Conservation (phyloP, 208 protist species). For the Endotrypanum monterogeii region DNA sequence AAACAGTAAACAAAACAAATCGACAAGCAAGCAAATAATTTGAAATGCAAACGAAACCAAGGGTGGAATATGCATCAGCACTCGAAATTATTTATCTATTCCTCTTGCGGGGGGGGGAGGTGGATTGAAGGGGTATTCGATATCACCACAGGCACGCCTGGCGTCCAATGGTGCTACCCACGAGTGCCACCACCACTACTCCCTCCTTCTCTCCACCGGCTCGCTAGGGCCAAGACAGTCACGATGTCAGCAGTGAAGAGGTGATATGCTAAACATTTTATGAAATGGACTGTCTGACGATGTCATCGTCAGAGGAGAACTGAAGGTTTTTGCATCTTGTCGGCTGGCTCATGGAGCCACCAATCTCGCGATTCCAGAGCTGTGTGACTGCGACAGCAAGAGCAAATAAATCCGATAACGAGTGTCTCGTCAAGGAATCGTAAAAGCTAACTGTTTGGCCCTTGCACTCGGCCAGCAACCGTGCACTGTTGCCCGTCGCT, state of each 20-base stretch:
- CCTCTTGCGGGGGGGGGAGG: too few species aligned
- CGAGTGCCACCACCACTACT: not conserved
- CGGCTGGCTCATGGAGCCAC: slow-evolving; percentile 4
- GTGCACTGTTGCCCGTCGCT: not conserved
- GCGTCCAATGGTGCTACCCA: not conserved
- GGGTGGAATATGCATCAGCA: too few species aligned
- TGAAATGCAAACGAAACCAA: too few species aligned
- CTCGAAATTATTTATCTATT: too few species aligned
- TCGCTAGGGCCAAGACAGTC: not conserved
- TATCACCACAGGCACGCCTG: not conserved
- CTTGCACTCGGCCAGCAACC: slow-evolving; percentile 43
- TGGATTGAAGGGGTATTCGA: not conserved
- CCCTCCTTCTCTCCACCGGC: not conserved
- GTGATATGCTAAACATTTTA: not conserved
- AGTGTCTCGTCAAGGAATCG: slow-evolving; percentile 33
- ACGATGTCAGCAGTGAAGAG: not conserved
- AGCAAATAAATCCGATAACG: slow-evolving; percentile 48
- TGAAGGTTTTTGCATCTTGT: not conserved
- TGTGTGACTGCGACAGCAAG: slow-evolving; percentile 50
- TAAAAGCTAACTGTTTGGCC: slow-evolving; percentile 53
- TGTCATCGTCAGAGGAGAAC: slow-evolving; percentile 11
- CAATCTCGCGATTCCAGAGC: slow-evolving; percentile 40
- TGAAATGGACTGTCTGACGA: not conserved
- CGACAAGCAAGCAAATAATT: too few species aligned
- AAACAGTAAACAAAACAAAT: too few species aligned